Conservation (phyloP, 331 rosid species). For the Saraca asoca region DNA sequence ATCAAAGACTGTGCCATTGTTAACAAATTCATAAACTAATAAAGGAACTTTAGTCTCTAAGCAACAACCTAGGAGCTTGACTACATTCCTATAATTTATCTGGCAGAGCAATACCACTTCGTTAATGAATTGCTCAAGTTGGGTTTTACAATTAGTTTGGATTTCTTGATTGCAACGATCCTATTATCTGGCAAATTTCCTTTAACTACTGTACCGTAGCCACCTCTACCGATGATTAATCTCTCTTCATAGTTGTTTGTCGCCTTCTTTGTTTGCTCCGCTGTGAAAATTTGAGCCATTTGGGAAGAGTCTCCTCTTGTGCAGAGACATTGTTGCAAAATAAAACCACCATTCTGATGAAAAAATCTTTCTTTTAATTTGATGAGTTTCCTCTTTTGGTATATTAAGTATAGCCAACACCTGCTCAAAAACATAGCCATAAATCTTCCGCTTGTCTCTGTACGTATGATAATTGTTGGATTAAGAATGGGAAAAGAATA, state of each 20-base stretch:
- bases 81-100: conserved; percentile 42
- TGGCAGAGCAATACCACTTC: conserved; percentile 36
- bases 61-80: conserved; percentile 42
- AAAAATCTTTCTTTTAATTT: neutral
- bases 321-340: conserved; percentile 6
- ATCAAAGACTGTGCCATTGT: conserved; percentile 30
- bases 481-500: too few species aligned
- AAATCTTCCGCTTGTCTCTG: too few species aligned
- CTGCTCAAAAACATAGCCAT: too few species aligned
- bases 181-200: conserved; percentile 29
- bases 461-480: too few species aligned
- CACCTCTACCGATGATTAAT: conserved; percentile 37
- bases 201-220: conserved; percentile 42
- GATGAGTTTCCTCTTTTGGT: too few species aligned
- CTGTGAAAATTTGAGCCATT: conserved; percentile 28
- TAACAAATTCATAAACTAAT: conserved; percentile 39
- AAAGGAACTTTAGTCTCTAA: conserved; percentile 43
- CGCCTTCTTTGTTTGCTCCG: conserved; percentile 28
- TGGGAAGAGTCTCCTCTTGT: neutral
- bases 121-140: conserved; percentile 43
- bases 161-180: conserved; percentile 40
- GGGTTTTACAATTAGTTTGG: conserved; percentile 27
- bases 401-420: too few species aligned
- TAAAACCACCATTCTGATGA: conserved; percentile 24
- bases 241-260: conserved; percentile 31